Evolutionary conservation across 129 eudicot species (phyloP).

Genomic region (Artemisia argyi): DNA sequence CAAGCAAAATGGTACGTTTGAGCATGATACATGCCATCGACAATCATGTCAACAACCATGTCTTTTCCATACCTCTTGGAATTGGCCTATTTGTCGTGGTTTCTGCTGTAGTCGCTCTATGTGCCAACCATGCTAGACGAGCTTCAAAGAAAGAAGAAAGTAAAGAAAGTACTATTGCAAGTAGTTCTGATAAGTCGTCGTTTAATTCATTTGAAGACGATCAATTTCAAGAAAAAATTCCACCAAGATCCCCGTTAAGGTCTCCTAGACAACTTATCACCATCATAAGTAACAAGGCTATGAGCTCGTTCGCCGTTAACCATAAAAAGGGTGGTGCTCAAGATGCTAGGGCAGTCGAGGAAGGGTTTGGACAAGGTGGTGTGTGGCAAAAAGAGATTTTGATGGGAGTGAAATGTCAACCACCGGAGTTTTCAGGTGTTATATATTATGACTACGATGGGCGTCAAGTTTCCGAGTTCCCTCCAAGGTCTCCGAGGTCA

Average conservation of each 20-base stretch:
- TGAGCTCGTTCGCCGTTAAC: constrained; percentile 21
- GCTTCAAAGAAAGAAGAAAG: constrained; percentile 22
- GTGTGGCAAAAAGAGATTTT: constrained; percentile 80
- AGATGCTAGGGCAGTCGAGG: constrained; percentile 22
- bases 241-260: constrained; percentile 43
- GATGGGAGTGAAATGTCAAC: constrained; percentile 92
- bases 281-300: constrained; percentile 45
- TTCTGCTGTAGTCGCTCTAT: constrained; percentile 48
- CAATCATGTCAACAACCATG: constrained; percentile 15
- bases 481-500: constrained; percentile 70
- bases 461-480: constrained; percentile 55
- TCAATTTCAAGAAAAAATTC: constrained; percentile 31
- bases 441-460: constrained; percentile 69
- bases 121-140: constrained; percentile 56
- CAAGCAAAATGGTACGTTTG: constrained; percentile 55
- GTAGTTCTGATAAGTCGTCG: not conserved
- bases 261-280: constrained; percentile 51
- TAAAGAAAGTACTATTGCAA: not conserved
- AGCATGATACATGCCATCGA: constrained; percentile 19
- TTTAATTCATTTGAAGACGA: constrained; percentile 17
- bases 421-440: constrained; percentile 80
- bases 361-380: constrained; percentile 67
- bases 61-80: constrained; percentile 45
- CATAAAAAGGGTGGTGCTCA: constrained; percentile 13
- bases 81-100: constrained; percentile 51